These are phyloP conservation scores for Pulveroboletus sp. DNA, from an alignment of 768 basidiomycete species.

Conservation along the genomic window DNA sequence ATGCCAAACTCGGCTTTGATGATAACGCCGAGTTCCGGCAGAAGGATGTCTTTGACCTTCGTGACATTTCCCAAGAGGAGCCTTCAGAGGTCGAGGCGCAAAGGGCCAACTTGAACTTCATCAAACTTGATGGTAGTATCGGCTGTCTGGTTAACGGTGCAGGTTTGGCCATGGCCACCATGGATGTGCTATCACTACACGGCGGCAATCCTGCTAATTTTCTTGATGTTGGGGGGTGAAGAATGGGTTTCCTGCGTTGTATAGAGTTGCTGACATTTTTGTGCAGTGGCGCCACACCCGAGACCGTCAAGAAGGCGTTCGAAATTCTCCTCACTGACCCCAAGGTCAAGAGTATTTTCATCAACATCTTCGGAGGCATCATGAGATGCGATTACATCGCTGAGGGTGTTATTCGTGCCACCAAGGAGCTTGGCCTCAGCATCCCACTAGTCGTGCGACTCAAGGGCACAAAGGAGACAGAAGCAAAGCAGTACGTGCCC, in stretches of 20 bases:
- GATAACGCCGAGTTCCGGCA: conserved; percentile 99
- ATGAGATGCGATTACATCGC: conserved; percentile 99
- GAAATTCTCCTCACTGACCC: conserved; percentile 88
- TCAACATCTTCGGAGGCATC: conserved; percentile 97
- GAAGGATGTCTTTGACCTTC: conserved; percentile 78
- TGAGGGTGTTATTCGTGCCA: conserved; percentile 97
- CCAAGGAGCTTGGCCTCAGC: conserved; percentile 78
- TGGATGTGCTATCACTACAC: conserved; percentile 97
- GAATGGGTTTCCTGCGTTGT: conserved; percentile 11
- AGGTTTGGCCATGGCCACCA: conserved; percentile 98
- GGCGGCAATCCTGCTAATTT: conserved; percentile 98
- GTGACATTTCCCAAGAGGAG: conserved; percentile 94
- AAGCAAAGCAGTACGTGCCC: conserved; percentile 82
- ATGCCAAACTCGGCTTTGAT: conserved; percentile 99
- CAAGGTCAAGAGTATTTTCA: conserved; percentile 97
- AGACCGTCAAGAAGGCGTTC: conserved; percentile 99
- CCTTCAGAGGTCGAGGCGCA: conserved; percentile 97
- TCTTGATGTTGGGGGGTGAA: conserved; percentile 92
- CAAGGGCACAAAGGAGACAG: conserved; percentile 94
- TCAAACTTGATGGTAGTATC: conserved; percentile 96
- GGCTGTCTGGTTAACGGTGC: conserved; percentile 99
- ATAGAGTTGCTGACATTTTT: not conserved
- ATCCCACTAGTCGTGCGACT: conserved; percentile 92
- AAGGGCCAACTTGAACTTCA: conserved; percentile 94
- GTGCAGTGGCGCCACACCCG: conserved; percentile 89